Evolutionary conservation across 2,329 filamentous ascomycete genomes (phyloP).

Genomic region (Thelonectria blattea): DNA sequence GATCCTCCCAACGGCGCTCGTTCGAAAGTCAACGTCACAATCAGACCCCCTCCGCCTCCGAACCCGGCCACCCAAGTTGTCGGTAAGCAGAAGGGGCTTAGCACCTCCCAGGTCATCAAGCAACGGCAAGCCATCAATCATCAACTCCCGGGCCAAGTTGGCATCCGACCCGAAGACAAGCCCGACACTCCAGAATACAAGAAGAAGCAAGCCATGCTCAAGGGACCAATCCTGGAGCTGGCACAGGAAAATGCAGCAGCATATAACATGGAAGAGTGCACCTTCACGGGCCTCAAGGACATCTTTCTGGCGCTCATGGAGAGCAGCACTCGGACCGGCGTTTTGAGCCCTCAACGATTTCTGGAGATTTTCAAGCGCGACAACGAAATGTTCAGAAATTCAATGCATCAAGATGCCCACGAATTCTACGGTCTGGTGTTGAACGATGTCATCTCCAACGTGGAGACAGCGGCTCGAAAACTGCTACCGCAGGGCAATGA

Average conservation of each 20-base stretch:
- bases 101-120: conserved; percentile 61
- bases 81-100: conserved; percentile 57
- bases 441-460: conserved; percentile 95
- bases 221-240: conserved; percentile 85
- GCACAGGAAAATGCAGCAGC: conserved; percentile 77
- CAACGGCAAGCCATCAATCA: conserved; percentile 63
- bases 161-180: conserved; percentile 81
- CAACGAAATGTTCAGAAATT: conserved; percentile 96
- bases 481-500: conserved; percentile 52
- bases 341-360: conserved; percentile 90
- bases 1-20: conserved; percentile 69
- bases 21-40: conserved; percentile 64
- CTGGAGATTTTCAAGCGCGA: conserved; percentile 92
- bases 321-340: conserved; percentile 81
- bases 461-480: conserved; percentile 82
- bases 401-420: conserved; percentile 98
- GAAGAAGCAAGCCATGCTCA: conserved; percentile 92
- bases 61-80: conserved; percentile 45
- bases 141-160: conserved; percentile 60
- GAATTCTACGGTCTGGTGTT: conserved; percentile 94
- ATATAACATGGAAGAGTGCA: conserved; percentile 93
- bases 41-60: conserved; percentile 63
- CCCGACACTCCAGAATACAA: conserved; percentile 96
- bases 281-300: conserved; percentile 94
- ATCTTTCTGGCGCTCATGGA: conserved; percentile 91